Conservation (phyloP, 768 basidiomycete species). For the Astraeus odoratus region DNA sequence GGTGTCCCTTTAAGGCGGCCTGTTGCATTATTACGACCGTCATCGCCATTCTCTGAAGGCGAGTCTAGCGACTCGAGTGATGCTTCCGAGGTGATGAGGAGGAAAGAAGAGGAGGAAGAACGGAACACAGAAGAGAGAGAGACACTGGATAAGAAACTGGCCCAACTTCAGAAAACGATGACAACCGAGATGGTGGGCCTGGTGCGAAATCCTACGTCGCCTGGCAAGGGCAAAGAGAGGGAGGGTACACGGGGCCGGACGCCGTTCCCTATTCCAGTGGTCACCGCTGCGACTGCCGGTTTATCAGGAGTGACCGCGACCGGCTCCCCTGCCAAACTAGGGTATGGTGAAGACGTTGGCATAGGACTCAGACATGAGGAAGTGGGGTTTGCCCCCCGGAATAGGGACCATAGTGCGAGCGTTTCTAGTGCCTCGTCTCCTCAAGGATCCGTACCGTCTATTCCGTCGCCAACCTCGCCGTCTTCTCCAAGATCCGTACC, state of each 20-base stretch:
- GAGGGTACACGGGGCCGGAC: conserved; percentile 40
- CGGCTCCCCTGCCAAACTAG: conserved; percentile 25
- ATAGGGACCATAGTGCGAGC: conserved; percentile 58
- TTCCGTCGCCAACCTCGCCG: conserved; percentile 65
- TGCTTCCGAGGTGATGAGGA: conserved; percentile 47
- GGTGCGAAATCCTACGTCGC: conserved; percentile 34
- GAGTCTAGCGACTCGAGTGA: conserved; percentile 51
- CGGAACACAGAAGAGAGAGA: conserved; percentile 62
- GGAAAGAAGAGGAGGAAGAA: conserved; percentile 65
- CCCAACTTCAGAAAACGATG: conserved; percentile 64
- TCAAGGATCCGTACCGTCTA: conserved; percentile 74
- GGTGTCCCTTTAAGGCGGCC: conserved; percentile 25
- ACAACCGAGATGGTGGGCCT: conserved; percentile 69
- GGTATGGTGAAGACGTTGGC: conserved; percentile 12
- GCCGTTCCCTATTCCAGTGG: conserved; percentile 9
- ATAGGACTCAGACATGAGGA: conserved; percentile 34
- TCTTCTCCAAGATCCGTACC: conserved; percentile 17
- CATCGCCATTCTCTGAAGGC: conserved; percentile 47
- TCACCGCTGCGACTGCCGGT: conserved; percentile 6
- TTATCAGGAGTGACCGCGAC: conserved; percentile 8
- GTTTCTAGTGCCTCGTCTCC: conserved; percentile 70
- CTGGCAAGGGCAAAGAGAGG: conserved; percentile 31
- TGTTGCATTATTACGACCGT: conserved; percentile 30
- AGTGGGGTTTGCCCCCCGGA: conserved; percentile 27
- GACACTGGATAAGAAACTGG: conserved; percentile 57